Conservation (phyloP, 768 basidiomycete genomes). For the Mycena crocata region DNA sequence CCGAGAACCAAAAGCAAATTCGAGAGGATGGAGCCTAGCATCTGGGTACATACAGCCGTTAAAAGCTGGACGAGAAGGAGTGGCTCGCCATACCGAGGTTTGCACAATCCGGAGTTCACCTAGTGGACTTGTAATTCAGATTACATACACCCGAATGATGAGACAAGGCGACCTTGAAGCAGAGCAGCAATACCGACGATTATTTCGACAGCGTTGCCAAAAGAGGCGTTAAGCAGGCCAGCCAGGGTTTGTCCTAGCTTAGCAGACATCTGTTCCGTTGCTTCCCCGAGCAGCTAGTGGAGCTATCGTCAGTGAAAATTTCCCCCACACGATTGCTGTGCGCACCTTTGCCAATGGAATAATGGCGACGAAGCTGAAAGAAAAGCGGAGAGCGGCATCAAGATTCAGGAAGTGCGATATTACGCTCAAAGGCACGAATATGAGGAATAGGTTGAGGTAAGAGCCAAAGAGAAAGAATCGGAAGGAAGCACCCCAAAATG, state of each 20-base stretch:
- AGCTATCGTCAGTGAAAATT: too few species aligned
- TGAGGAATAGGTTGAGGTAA: conserved; percentile 80
- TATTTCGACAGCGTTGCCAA: conserved; percentile 88
- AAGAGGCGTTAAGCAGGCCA: conserved; percentile 87
- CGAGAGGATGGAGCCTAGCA: conserved; percentile 94
- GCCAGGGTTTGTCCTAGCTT: conserved; percentile 87
- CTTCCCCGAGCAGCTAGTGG: too few species aligned
- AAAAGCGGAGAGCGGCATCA: conserved; percentile 82
- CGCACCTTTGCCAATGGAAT: conserved; percentile 87
- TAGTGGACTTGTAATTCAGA: conserved; percentile 45
- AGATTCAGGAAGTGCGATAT: too few species aligned
- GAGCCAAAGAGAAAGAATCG: conserved; percentile 70
- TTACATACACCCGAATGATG: not conserved
- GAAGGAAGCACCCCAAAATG: conserved; percentile 68
- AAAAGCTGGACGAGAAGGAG: too few species aligned
- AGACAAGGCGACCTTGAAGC: conserved; percentile 70
- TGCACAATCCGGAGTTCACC: conserved; percentile 91
- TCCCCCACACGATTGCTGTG: conserved; percentile 9
- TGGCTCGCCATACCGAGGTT: conserved; percentile 81
- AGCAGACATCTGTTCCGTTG: conserved; percentile 84
- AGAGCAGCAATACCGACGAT: conserved; percentile 91
- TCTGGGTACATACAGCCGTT: conserved; percentile 54
- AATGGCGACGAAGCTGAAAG: conserved; percentile 84
- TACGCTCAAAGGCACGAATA: conserved; percentile 84
- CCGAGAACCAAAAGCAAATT: too few species aligned